Base-by-base conservation (phyloP, 306 rosid species). In the Carpinus viminea region DNA sequence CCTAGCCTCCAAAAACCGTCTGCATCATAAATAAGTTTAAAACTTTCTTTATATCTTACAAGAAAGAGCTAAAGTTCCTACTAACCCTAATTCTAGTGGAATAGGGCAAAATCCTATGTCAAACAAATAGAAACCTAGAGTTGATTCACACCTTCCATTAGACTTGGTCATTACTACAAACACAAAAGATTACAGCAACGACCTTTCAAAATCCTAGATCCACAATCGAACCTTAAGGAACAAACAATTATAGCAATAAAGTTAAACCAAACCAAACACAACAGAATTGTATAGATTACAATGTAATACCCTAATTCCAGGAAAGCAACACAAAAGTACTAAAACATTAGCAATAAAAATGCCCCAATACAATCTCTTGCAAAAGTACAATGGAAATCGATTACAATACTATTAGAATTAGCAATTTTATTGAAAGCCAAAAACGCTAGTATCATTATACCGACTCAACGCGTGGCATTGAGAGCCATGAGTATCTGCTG, bases 401-500 rank as follows among this genome's bases (percentile, higher is more conserved):
- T 18, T 59, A 24, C 65, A 18, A 18, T 17, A 55, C 24, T 55
- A 59, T 7, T n/a, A 11, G 24, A 36, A 24, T 3, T 24, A 59
- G 13, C 52, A 48, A 52, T 52, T 52, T 57, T 4, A 72, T 20
- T 16, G 26, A 17, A 31, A 5, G 18, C 2, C 48, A 64, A 52
- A n/a, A 18, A 61, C 2, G 12, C 12, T 0, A 13, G 2, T 9
- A 68, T 8, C 28, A 16, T 41, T 64, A 36, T 4, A 20, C 86
- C 13, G n/a, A 80, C 48, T 94, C 91, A 94, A 43, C 97, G 97
- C 0, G 86, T 13, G 31, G 95, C 62, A 18, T 88, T 89, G 55
- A 94, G 89, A 76, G 91, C 97, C 87, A 92, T 79, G 24, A 94
- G 90, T 74, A 94, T 47, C 65, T 85, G 70, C 77, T 85, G 83